Evolutionary conservation across 148 eudicot species (phyloP).

Genomic region (Polygonum maritimum): DNA sequence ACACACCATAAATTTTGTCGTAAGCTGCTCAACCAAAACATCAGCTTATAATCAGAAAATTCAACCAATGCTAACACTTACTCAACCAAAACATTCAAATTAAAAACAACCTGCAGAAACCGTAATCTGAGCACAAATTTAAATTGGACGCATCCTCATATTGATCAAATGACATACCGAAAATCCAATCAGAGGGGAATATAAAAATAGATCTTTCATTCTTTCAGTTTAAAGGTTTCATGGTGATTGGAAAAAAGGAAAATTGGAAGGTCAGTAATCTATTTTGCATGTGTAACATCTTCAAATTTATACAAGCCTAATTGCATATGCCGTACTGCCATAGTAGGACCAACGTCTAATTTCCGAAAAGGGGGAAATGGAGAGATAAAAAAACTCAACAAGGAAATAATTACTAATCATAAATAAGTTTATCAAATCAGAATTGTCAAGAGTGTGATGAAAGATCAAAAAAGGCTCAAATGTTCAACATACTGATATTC

Average conservation of each 20-base stretch:
- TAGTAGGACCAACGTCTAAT: background rate
- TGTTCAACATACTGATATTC: no score
- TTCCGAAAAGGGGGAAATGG: background rate
- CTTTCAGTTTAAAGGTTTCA: background rate
- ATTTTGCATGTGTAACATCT: background rate
- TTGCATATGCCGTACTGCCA: background rate
- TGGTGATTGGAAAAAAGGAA: background rate
- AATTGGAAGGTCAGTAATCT: background rate
- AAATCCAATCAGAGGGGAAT: background rate
- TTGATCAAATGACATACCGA: background rate
- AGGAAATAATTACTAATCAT: background rate
- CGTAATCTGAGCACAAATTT: no score
- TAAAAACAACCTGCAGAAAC: no score
- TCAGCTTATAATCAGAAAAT: no score
- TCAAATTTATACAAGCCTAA: background rate
- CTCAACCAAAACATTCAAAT: no score
- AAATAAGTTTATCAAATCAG: background rate
- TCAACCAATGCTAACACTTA: no score
- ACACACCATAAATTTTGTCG: no score
- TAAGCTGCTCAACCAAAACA: no score
- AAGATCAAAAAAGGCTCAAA: background rate
- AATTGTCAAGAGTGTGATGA: background rate
- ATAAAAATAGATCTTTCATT: background rate
- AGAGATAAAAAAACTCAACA: background rate
- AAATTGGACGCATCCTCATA: no score